A percentile compares a stretch with the other conserved stretches of the same genome.
These are phyloP conservation scores for Sequoia sempervirens DNA, from an alignment of 75 land plant genomes.

Conservation along the genomic window DNA sequence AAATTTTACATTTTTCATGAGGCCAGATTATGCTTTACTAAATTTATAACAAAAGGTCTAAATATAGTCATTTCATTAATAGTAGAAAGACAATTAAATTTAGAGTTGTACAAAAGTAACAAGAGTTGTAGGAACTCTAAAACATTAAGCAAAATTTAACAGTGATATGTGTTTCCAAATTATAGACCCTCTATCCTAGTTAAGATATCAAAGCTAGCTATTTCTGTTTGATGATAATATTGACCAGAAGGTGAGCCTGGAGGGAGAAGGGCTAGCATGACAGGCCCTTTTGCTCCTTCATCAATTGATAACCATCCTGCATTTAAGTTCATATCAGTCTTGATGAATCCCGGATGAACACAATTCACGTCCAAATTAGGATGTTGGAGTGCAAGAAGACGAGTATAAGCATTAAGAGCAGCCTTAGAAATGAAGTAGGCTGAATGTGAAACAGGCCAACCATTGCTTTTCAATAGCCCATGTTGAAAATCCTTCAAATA, in stretches of 20 bases:
- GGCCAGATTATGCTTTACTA: no score
- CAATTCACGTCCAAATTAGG: slow-evolving; percentile 20
- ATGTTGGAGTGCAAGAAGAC: slow-evolving; percentile 21
- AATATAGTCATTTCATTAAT: no score
- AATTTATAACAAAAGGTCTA: no score
- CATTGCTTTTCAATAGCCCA: slow-evolving; percentile 13
- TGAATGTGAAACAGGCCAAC: slow-evolving; percentile 25
- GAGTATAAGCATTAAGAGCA: slow-evolving; percentile 21
- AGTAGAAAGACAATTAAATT: no score
- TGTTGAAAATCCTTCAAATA: slow-evolving; percentile 24
- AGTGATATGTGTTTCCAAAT: background rate
- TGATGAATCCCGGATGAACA: slow-evolving; percentile 37
- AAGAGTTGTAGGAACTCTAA: no score
- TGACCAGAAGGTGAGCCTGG: slow-evolving; percentile 7
- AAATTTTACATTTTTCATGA: no score
- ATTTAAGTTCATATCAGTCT: slow-evolving; percentile 35
- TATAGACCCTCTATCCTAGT: background rate
- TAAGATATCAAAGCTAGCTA: background rate
- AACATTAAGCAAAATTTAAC: no score
- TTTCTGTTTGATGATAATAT: background rate
- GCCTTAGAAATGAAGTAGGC: background rate
- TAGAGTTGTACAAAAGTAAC: no score
- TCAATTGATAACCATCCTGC: slow-evolving; percentile 22
- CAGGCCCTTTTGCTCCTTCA: slow-evolving; percentile 25
- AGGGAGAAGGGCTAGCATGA: background rate